Evolutionary conservation across 2,329 filamentous ascomycete species (phyloP).

Genomic region (Aspergillus sp.): DNA sequence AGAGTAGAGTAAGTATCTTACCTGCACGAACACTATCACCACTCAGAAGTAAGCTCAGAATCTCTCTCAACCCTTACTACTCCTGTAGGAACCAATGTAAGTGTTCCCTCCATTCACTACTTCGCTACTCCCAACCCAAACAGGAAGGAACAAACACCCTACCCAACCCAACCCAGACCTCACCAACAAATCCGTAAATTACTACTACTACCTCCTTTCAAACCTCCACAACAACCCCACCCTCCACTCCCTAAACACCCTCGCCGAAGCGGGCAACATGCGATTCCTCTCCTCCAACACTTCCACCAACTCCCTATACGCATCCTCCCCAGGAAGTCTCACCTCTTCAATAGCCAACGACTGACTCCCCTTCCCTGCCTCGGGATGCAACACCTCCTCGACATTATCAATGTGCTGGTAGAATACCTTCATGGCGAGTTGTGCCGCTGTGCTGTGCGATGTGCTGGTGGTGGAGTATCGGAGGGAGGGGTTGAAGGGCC

Average conservation of each 20-base stretch:
- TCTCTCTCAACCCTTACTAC: no score
- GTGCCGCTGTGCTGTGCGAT: slow-evolving; percentile 33
- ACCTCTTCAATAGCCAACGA: slow-evolving; percentile 54
- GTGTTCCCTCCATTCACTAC: no score
- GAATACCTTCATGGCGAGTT: slow-evolving; percentile 60
- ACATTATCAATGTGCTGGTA: slow-evolving; percentile 45
- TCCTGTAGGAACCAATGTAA: no score
- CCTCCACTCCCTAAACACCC: slow-evolving; percentile 56
- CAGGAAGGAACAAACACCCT: slow-evolving; percentile 1
- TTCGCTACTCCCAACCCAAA: neutral
- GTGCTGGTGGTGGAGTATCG: slow-evolving; percentile 54
- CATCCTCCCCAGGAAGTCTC: slow-evolving; percentile 36
- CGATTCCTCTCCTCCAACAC: slow-evolving; percentile 44
- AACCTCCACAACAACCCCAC: slow-evolving; percentile 56
- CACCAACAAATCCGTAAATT: no score
- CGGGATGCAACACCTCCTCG: slow-evolving; percentile 38
- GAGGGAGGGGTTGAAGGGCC: slow-evolving; percentile 63
- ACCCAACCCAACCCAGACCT: no score
- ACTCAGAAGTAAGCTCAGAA: no score
- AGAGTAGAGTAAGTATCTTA: no score
- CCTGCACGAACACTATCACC: no score
- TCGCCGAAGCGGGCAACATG: slow-evolving; percentile 52
- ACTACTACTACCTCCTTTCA: slow-evolving; percentile 12
- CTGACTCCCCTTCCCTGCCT: slow-evolving; percentile 39
- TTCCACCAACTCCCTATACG: slow-evolving; percentile 37